Evolutionary conservation across 2,329 filamentous ascomycete genomes (phyloP).

Genomic region (Neofusicoccum sp.): DNA sequence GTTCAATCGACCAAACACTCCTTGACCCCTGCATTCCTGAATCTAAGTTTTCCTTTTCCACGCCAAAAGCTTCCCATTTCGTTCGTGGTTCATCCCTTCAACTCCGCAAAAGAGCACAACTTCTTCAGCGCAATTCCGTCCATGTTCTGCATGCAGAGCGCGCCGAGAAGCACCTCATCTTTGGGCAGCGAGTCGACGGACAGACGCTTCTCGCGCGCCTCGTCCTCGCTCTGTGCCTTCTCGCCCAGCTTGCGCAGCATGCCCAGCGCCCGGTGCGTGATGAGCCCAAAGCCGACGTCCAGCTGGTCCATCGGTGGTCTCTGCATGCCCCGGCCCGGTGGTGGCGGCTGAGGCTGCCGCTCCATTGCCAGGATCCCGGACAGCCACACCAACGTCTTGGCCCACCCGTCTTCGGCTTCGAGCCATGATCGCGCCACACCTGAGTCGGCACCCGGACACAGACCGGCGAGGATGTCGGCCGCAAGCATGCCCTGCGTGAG

Average conservation of each 20-base stretch:
- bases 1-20: constrained; percentile 1
- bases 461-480: constrained; percentile 80
- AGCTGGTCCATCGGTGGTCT: constrained; percentile 37
- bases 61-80: not conserved
- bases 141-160: constrained; percentile 46
- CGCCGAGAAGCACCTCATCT: constrained; percentile 49
- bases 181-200: constrained; percentile 42
- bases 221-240: constrained; percentile 43
- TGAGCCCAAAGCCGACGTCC: constrained; percentile 40
- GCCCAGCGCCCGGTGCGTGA: constrained; percentile 48
- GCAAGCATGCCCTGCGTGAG: constrained; percentile 91
- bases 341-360: constrained; percentile 26
- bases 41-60: constrained; percentile 1
- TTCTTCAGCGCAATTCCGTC: constrained; percentile 49
- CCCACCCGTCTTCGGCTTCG: constrained; percentile 79
- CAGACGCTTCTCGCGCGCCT: constrained; percentile 26
- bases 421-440: constrained; percentile 79
- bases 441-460: constrained; percentile 72
- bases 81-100: constrained; percentile 29
- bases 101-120: constrained; percentile 41
- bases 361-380: constrained; percentile 63
- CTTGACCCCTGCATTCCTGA: not conserved
- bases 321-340: constrained; percentile 21
- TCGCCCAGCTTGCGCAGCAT: constrained; percentile 52
- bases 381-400: constrained; percentile 75